Evolutionary conservation across 2,329 filamentous ascomycete genomes (phyloP).

Genomic region (Pestalotiopsis sp.): DNA sequence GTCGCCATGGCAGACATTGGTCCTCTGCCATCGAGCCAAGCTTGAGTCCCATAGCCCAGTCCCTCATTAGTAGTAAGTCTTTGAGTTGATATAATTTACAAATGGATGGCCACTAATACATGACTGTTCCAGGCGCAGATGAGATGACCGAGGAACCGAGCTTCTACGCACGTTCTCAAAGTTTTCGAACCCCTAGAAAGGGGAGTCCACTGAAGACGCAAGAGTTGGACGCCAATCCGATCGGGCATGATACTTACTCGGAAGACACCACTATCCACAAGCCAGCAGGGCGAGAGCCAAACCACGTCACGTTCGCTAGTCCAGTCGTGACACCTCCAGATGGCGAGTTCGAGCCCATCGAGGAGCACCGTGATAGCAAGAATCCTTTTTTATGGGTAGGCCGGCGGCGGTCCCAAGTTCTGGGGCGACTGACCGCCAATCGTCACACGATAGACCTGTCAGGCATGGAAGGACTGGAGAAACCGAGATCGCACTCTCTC

Average conservation of each 20-base stretch:
- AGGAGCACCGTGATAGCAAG: slow-evolving; percentile 16
- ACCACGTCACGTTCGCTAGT: not conserved
- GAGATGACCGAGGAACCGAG: not conserved
- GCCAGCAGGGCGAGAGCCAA: not conserved
- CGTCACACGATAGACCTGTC: slow-evolving; percentile 16
- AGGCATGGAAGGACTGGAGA: slow-evolving; percentile 20
- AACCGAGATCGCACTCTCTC: slow-evolving; percentile 12
- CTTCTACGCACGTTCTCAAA: not conserved
- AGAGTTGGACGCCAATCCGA: not conserved
- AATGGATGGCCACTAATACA: not conserved
- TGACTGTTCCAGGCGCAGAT: not conserved
- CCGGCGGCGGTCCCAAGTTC: slow-evolving; percentile 27
- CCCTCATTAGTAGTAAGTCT: slow-evolving; percentile 29
- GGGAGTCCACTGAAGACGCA: not conserved
- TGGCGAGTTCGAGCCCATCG: not conserved
- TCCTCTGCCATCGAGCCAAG: slow-evolving; percentile 52
- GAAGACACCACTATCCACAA: slow-evolving; percentile 32
- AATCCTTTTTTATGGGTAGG: slow-evolving; percentile 36
- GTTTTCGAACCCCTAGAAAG: not conserved
- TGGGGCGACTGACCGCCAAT: slow-evolving; percentile 21
- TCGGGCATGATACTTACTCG: slow-evolving; percentile 19
- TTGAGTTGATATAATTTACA: not conserved
- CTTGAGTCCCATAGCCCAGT: slow-evolving; percentile 53
- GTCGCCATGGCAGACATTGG: slow-evolving; percentile 49
- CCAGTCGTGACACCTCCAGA: not conserved